Percentiles rank a stretch among this genome's conserved stretches.
These are phyloP conservation scores for Apiosordaria backusii DNA, from an alignment of 495 filamentous ascomycete species.

Conservation along the genomic window DNA sequence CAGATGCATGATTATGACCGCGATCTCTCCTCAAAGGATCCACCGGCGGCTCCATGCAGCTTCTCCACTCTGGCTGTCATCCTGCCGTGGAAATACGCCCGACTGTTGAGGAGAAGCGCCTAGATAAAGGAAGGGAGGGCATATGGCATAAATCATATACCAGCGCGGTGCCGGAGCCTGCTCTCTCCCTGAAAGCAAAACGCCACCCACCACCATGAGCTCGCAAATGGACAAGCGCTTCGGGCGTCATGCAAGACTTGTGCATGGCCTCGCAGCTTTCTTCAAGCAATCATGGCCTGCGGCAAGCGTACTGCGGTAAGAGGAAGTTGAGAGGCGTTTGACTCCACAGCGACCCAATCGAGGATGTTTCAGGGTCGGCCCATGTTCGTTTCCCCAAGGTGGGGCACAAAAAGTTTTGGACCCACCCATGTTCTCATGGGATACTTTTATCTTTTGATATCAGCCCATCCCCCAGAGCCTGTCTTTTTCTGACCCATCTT, in stretches of 20 bases:
- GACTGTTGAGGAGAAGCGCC: constrained; percentile 19
- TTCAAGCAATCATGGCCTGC: neutral
- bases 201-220: neutral
- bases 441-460: constrained; percentile 24
- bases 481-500: constrained; percentile 7
- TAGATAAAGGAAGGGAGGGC: constrained; percentile 16
- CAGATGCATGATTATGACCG: constrained; percentile 8
- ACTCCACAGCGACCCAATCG: neutral
- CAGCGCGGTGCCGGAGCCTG: neutral
- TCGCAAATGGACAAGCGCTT: constrained; percentile 19
- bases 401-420: constrained; percentile 18
- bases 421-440: constrained; percentile 17
- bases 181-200: neutral
- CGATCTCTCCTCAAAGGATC: constrained; percentile 4
- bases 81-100: constrained; percentile 3
- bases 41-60: constrained; percentile 17
- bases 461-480: constrained; percentile 25
- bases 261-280: neutral
- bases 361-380: constrained; percentile 10
- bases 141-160: constrained; percentile 26
- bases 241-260: constrained; percentile 21
- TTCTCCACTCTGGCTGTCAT: neutral
- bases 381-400: constrained; percentile 11
- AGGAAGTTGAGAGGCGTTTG: neutral
- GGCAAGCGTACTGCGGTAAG: neutral